Evolutionary conservation across 1,139 yeast genomes (phyloP), one percentile per base, ranked within the genome.

Genomic region (Entelexis paramagnoliae): DNA sequence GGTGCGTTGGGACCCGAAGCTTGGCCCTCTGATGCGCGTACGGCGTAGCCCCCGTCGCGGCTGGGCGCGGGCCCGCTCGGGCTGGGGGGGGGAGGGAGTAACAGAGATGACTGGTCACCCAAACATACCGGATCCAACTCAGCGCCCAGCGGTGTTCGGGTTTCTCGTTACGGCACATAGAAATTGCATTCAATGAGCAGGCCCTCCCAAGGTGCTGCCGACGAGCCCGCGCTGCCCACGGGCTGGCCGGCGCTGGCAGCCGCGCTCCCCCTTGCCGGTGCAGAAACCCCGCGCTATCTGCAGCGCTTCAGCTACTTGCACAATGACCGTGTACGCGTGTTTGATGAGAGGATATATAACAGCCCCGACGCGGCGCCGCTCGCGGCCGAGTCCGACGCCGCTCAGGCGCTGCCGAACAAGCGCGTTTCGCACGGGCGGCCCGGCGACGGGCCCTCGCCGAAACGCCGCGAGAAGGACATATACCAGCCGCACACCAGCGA

Each of bases 251-350:
- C 29, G n/a, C 19, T 32, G 24, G 36, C 38, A 3, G 39, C 47
- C 10, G 32, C 47, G 4, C 34, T 22, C 30, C 58, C 58, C 2
- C 60, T 67, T 49, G 63, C 62, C n/a, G 51, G 54, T 36, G 60
- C 62, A 14, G 60, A 64, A 22, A 68, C 70, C 8, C 71, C 71
- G 9, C 54, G 54, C 36, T 57, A 56, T 43, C 59, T 67, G 20
- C 58, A 55, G 19, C 58, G 58, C 19, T 68, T 67, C 55, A 53
- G 55, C 19, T 67, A 66, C 48, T 51, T 51, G n/a, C 55, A 60
- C 28, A 54, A 59, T 39, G 69, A 68, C 36, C 49, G 50, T 22
- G 42, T 39, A 14, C 53, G 55, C n/a, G 48, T 51, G 19, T 56
- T 59, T 41, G 58, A 59, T 50, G 67, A 63, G 55, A 24, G 47